Conservation (phyloP, 2,329 filamentous ascomycete genomes). For the Chaetomium olivaceum region DNA sequence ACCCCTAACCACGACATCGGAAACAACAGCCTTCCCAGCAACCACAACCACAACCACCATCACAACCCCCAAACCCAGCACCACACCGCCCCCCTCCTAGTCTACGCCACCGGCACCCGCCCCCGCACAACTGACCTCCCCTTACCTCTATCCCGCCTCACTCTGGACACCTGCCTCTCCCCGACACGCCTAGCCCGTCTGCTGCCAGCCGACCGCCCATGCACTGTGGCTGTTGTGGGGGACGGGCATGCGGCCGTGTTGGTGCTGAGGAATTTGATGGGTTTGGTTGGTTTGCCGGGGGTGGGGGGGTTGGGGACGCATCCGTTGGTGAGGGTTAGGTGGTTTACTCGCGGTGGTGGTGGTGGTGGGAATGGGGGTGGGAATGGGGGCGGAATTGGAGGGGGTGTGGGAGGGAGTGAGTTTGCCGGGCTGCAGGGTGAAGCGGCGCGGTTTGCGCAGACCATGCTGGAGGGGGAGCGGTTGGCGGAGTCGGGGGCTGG, state of each 20-base stretch:
- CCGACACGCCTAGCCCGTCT: slow-evolving; percentile 9
- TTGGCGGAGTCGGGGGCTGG: slow-evolving; percentile 12
- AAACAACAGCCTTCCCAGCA: neutral
- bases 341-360: neutral
- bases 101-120: slow-evolving; percentile 28
- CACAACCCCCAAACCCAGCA: neutral
- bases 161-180: slow-evolving; percentile 23
- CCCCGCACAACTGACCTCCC: slow-evolving; percentile 3
- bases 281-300: slow-evolving; percentile 4
- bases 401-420: slow-evolving; percentile 21
- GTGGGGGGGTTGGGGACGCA: neutral
- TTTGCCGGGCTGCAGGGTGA: slow-evolving; percentile 26
- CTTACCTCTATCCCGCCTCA: neutral
- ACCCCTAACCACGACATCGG: neutral
- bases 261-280: slow-evolving; percentile 26
- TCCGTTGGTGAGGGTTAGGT: slow-evolving; percentile 21
- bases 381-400: no score
- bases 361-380: neutral
- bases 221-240: slow-evolving; percentile 28
- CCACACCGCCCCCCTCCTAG: slow-evolving; percentile 21
- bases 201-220: neutral
- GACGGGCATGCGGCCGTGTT: slow-evolving; percentile 28
- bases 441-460: slow-evolving; percentile 25
- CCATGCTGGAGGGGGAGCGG: slow-evolving; percentile 25
- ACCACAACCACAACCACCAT: neutral